Percentiles rank a stretch among this genome's conserved stretches.
These are phyloP conservation scores for Rhizoclosmatium sp. DNA, from an alignment of 192 early-diverging fungal genomes.

Conservation along the genomic window DNA sequence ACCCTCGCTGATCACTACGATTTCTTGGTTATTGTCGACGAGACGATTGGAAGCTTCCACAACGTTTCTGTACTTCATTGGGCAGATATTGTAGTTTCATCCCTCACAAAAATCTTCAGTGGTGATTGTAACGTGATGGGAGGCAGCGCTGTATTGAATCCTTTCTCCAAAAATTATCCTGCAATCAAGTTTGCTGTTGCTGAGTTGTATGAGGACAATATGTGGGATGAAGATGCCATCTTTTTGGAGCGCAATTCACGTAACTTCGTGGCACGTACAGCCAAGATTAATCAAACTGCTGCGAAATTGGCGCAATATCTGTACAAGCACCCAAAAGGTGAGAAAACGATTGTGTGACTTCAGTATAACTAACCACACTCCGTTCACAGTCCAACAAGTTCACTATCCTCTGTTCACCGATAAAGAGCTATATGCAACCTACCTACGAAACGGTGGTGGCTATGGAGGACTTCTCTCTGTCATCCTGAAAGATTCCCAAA, in stretches of 20 bases:
- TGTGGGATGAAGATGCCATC: slow-evolving; percentile 94
- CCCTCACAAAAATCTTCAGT: slow-evolving; percentile 93
- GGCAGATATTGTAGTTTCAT: slow-evolving; percentile 89
- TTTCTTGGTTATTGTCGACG: slow-evolving; percentile 89
- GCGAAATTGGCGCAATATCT: slow-evolving; percentile 61
- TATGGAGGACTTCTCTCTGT: slow-evolving; percentile 92
- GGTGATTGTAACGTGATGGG: slow-evolving; percentile 99
- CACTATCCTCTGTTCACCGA: slow-evolving; percentile 88
- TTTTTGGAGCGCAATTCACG: slow-evolving; percentile 96
- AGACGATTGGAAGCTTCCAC: slow-evolving; percentile 94
- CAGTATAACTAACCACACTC: neutral
- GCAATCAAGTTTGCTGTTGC: slow-evolving; percentile 48
- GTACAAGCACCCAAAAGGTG: slow-evolving; percentile 73
- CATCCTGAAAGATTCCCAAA: slow-evolving; percentile 64
- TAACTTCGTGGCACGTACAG: slow-evolving; percentile 78
- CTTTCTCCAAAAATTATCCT: slow-evolving; percentile 63
- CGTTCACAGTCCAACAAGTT: slow-evolving; percentile 67
- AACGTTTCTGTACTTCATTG: slow-evolving; percentile 81
- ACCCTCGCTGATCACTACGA: slow-evolving; percentile 75
- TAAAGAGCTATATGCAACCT: slow-evolving; percentile 70
- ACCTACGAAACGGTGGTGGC: slow-evolving; percentile 63
- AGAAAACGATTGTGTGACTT: neutral
- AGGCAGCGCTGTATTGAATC: slow-evolving; percentile 86
- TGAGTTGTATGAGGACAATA: slow-evolving; percentile 76
- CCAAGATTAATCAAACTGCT: slow-evolving; percentile 80